Percentiles rank a stretch among this genome's conserved stretches.
Evolutionary conservation across 2,329 filamentous ascomycete genomes (phyloP).

Genomic region (Hypoxylon sp.): DNA sequence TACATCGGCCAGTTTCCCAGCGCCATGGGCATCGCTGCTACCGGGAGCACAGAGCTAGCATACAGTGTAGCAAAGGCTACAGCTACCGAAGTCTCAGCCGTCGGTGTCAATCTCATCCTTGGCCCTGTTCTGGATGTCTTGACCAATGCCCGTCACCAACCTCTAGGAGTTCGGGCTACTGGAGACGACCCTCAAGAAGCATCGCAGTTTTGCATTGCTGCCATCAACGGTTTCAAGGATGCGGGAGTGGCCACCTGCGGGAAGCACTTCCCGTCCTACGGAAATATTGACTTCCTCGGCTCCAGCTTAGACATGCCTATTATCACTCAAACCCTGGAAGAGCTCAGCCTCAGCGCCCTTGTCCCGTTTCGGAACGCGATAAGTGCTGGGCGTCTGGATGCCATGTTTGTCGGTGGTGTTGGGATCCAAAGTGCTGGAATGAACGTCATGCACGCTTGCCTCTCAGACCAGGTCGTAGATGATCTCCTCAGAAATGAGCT

Average conservation of each 20-base stretch:
- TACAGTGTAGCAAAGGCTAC: constrained; percentile 94
- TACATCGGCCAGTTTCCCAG: constrained; percentile 97
- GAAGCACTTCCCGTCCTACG: constrained; percentile 97
- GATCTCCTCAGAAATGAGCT: constrained; percentile 89
- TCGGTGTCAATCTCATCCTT: constrained; percentile 95
- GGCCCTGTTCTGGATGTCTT: constrained; percentile 94
- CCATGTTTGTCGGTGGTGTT: constrained; percentile 96
- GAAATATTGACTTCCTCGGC: constrained; percentile 92
- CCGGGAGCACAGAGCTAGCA: constrained; percentile 84
- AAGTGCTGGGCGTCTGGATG: constrained; percentile 81
- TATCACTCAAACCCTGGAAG: constrained; percentile 93
- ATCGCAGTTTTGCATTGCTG: constrained; percentile 89
- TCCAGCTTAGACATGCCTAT: constrained; percentile 93
- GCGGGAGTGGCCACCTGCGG: constrained; percentile 90
- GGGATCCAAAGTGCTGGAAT: constrained; percentile 91
- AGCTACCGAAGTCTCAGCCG: constrained; percentile 89
- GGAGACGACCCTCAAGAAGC: constrained; percentile 96
- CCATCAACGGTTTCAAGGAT: constrained; percentile 92
- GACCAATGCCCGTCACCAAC: constrained; percentile 92
- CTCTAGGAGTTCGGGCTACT: constrained; percentile 87
- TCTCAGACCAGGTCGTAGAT: constrained; percentile 93
- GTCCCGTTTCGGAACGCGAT: constrained; percentile 94
- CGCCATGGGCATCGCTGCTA: constrained; percentile 96
- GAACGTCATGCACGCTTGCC: constrained; percentile 94
- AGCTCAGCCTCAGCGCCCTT: constrained; percentile 89